Conservation (phyloP, 164 flowering plant species). For the Magnolia sinica region DNA sequence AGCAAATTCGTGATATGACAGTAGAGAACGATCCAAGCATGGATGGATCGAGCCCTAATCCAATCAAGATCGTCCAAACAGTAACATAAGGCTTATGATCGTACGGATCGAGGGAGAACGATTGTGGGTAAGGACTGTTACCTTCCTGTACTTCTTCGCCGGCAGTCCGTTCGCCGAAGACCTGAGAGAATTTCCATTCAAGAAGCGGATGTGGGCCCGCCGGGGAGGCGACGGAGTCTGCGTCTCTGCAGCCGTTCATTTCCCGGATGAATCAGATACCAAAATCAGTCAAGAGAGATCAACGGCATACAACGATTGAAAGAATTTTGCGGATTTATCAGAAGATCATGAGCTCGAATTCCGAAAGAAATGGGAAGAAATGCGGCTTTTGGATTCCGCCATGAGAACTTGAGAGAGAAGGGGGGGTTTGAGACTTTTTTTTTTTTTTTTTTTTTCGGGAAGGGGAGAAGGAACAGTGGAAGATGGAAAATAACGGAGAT, state of each 20-base stretch:
- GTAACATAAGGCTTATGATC: background rate
- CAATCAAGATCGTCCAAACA: background rate
- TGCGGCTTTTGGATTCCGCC: background rate
- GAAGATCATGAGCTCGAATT: slow-evolving; percentile 2
- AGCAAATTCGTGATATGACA: background rate
- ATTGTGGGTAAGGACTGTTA: slow-evolving; percentile 10
- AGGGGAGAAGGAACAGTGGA: background rate
- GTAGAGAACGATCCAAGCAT: background rate
- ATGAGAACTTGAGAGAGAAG: background rate
- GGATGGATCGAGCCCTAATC: background rate
- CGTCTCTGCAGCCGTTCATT: background rate
- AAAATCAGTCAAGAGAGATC: background rate
- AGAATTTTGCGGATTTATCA: background rate
- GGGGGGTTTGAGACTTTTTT: background rate
- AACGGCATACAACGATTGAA: background rate
- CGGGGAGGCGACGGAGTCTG: slow-evolving; percentile 8
- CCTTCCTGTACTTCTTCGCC: slow-evolving; percentile 92
- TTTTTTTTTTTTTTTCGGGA: background rate
- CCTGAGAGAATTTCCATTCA: slow-evolving; percentile 90
- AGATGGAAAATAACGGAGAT: background rate
- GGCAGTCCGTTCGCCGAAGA: slow-evolving; percentile 72
- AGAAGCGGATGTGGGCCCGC: slow-evolving; percentile 41
- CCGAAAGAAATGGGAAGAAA: background rate
- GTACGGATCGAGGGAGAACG: background rate
- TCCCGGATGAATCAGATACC: background rate